Evolutionary conservation across 176 grass and related monocot genomes (phyloP).

Genomic region (Musa beccarii): DNA sequence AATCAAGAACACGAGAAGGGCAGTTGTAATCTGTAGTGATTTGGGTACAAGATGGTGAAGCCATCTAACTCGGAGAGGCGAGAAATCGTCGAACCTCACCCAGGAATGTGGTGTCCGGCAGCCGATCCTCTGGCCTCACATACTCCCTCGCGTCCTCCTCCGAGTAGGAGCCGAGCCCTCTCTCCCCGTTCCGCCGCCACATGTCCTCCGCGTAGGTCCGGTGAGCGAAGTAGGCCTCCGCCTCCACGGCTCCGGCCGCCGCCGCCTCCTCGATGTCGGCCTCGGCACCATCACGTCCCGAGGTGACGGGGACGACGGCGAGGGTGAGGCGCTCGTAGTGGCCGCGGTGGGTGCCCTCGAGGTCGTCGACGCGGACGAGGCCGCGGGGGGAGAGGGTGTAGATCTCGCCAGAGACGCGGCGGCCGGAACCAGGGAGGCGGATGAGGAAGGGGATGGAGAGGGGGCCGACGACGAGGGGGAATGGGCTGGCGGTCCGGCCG

Average conservation of each 20-base stretch:
- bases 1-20: too few relatives aligned
- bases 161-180: conserved; percentile 39
- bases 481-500: conserved; percentile 15
- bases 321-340: conserved; percentile 54
- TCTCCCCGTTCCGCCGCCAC: conserved; percentile 51
- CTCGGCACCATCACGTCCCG: neutral
- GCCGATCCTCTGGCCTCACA: conserved; percentile 30
- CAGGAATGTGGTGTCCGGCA: conserved; percentile 25
- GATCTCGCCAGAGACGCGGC: conserved; percentile 39
- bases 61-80: neutral
- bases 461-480: conserved; percentile 46
- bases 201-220: conserved; percentile 50
- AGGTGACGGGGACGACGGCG: conserved; percentile 15
- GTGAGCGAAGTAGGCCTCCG: conserved; percentile 71
- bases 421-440: conserved; percentile 25
- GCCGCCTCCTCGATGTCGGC: neutral
- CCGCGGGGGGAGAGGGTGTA: conserved; percentile 19
- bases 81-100: conserved; percentile 38
- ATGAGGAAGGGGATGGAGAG: conserved; percentile 48
- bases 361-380: conserved; percentile 16
- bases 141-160: conserved; percentile 36
- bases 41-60: neutral
- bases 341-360: conserved; percentile 49
- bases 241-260: conserved; percentile 11
- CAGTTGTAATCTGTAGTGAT: neutral